Percentiles rank a stretch among this genome's conserved stretches.
Conservation (phyloP, 352 stramenopile species). For the Pseudoperonospora humuli region DNA sequence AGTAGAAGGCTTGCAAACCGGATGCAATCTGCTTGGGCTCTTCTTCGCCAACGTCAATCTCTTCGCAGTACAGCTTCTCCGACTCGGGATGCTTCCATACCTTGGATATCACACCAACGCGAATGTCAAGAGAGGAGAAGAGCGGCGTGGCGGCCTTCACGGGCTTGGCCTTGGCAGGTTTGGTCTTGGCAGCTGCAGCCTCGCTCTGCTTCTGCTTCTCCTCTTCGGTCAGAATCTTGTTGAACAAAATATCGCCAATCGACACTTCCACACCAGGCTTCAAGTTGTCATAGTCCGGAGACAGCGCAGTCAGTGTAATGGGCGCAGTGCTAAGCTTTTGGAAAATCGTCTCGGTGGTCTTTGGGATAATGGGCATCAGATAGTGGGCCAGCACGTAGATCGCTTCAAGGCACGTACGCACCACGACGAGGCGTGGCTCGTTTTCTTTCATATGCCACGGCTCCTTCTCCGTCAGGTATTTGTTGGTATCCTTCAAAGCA, state of each 20-base stretch:
- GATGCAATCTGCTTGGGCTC: slow-evolving; percentile 92
- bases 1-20: slow-evolving; percentile 93
- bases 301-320: slow-evolving; percentile 64
- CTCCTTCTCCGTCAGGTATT: slow-evolving; percentile 96
- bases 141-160: slow-evolving; percentile 51
- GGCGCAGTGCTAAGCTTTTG: slow-evolving; percentile 89
- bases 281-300: slow-evolving; percentile 88
- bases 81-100: slow-evolving; percentile 81
- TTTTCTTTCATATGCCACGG: slow-evolving; percentile 96
- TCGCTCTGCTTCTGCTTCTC: slow-evolving; percentile 59
- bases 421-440: slow-evolving; percentile 82
- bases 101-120: slow-evolving; percentile 72
- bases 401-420: slow-evolving; percentile 94
- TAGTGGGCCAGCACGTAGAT: slow-evolving; percentile 96
- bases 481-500: slow-evolving; percentile 92
- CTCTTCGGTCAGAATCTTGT: slow-evolving; percentile 82
- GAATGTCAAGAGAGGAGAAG: slow-evolving; percentile 75
- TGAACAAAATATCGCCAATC: slow-evolving; percentile 93
- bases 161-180: slow-evolving; percentile 32
- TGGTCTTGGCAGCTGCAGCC: slow-evolving; percentile 40
- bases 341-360: slow-evolving; percentile 89
- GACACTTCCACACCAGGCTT: slow-evolving; percentile 82
- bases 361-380: slow-evolving; percentile 91
- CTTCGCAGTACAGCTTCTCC: slow-evolving; percentile 97
- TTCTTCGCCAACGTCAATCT: slow-evolving; percentile 96